Evolutionary conservation across 306 rosid genomes (phyloP), one percentile per base, ranked within the genome.

Genomic region (Hylodesmum podocarpum): DNA sequence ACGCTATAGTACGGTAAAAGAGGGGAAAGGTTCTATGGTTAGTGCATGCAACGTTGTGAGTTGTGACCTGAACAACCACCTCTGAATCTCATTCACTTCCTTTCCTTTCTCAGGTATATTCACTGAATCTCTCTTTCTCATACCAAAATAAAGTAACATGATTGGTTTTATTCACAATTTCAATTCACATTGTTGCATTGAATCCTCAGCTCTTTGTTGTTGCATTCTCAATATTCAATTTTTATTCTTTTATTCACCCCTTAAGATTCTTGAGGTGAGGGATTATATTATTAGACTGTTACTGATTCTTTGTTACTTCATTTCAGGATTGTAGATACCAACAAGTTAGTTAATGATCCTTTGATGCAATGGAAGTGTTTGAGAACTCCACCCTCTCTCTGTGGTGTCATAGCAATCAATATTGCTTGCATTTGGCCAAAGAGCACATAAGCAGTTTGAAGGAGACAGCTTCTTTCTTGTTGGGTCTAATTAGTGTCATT

Each of bases 401-500:
- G 18, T 74, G 67, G 76, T 88, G 92, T 68, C 72, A 84, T 34
- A 51, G 49, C 34, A 53, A 69, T 63, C 82, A 71, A 51, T 81
- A 82, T 46, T 92, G 94, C 77, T 80, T 78, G 53, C 78, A 81
- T 70, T 87, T 89, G 88, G 84, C 65, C 24, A 24, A 44, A 58
- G 63, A 46, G 64, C 37, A 87, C 44, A 15, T 85, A 80, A 37
- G 81, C 78, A 76, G 77, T 80, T 61, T 9, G 46, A 87, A 44
- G 84, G 88, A 91, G 39, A 87, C 84, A 67, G 76, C 83, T 69
- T 93, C 98, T n/a, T 77, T 73, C 61, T 21, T 69, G 15, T 78
- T 93, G 78, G 98, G 98, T 51, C 1, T 86, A 11, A 22, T 87
- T 46, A 91, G 97, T 80, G 91, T 93, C 25, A 8, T 71, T 40